A percentile compares a stretch with the other conserved stretches of the same genome.
Evolutionary conservation across 2,329 filamentous ascomycete species (phyloP).

Genomic region (Purpureocillium takamizusanense): DNA sequence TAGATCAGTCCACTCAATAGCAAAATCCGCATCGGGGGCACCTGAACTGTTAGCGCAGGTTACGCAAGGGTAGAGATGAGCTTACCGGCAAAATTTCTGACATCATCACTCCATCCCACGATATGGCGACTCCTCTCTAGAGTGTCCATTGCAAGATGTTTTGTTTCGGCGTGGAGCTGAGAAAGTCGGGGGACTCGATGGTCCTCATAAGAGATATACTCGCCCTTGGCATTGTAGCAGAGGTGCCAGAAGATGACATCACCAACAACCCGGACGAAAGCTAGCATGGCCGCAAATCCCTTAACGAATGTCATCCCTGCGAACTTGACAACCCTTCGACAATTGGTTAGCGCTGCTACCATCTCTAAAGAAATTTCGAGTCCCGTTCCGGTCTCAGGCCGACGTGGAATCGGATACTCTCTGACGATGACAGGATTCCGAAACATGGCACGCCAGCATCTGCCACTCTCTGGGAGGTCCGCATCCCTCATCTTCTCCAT

Average conservation of each 20-base stretch:
- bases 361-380: neutral
- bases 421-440: neutral
- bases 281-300: neutral
- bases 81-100: too few species aligned
- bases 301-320: neutral
- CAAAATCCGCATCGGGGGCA: too few species aligned
- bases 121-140: too few species aligned
- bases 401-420: neutral
- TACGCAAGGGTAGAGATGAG: too few species aligned
- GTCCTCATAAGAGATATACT: neutral
- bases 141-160: too few species aligned
- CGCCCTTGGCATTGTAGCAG: neutral
- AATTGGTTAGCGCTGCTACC: neutral
- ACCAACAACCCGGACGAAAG: neutral
- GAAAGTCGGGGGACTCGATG: neutral
- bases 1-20: too few species aligned
- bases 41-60: too few species aligned
- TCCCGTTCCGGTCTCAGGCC: neutral
- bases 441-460: neutral
- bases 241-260: neutral
- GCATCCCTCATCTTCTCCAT: neutral
- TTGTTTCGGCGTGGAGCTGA: too few species aligned
- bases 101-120: too few species aligned
- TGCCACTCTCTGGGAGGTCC: neutral
- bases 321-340: neutral